A percentile compares a stretch with the other conserved stretches of the same genome.
Conservation (phyloP, 2,329 filamentous ascomycete species). For the Fusarium sp. region DNA sequence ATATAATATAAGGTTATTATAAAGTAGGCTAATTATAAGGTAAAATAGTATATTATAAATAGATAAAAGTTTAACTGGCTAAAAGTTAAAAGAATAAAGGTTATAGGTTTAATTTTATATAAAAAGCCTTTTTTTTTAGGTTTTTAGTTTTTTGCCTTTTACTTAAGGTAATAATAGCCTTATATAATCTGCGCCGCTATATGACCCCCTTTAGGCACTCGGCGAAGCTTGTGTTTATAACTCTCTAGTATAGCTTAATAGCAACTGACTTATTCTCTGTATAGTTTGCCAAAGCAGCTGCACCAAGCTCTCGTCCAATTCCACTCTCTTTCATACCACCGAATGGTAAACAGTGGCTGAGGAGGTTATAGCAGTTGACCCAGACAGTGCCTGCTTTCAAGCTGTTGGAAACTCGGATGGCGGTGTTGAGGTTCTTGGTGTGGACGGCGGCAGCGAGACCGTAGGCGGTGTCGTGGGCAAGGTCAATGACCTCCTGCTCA, state of each 20-base stretch:
- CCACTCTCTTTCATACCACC: conserved; percentile 83
- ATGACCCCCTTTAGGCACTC: too few relatives aligned
- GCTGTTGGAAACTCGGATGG: conserved; percentile 79
- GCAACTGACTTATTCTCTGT: conserved; percentile 75
- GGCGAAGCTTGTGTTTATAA: too few relatives aligned
- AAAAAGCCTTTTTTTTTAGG: too few relatives aligned
- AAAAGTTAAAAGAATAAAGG: too few relatives aligned
- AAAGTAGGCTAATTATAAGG: too few relatives aligned
- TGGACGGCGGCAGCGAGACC: conserved; percentile 86
- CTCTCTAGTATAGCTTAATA: conserved; percentile 57
- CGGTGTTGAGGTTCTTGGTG: conserved; percentile 84
- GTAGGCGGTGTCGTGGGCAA: conserved; percentile 81
- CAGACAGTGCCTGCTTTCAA: conserved; percentile 76
- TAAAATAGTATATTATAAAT: too few relatives aligned
- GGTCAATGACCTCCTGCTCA: conserved; percentile 79
- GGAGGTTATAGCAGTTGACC: conserved; percentile 74
- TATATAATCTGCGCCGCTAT: too few relatives aligned
- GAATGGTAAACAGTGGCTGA: conserved; percentile 75
- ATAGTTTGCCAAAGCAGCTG: conserved; percentile 74
- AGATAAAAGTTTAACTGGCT: too few relatives aligned
- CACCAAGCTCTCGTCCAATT: conserved; percentile 80
- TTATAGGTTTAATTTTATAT: too few relatives aligned
- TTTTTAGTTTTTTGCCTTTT: too few relatives aligned
- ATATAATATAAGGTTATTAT: too few relatives aligned
- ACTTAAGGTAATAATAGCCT: too few relatives aligned